Evolutionary conservation across 257 asterid genomes (phyloP).

Genomic region (Orobanche coerulescens): DNA sequence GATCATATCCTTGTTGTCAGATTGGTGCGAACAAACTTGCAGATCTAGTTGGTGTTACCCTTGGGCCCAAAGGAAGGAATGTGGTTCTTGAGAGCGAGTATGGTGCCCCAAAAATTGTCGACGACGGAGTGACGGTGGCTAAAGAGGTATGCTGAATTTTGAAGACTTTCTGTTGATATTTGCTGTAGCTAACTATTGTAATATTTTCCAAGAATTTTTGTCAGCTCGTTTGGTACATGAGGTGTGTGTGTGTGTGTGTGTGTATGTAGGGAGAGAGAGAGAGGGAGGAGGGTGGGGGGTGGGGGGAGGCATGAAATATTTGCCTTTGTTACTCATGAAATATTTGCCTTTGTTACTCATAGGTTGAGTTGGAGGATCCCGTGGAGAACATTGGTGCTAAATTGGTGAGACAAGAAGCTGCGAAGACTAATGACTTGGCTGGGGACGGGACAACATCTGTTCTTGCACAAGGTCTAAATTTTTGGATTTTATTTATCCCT

Average conservation of each 20-base stretch:
- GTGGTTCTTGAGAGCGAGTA: conserved; percentile 95
- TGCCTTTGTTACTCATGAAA: too few species aligned
- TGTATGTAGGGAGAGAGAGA: too few species aligned
- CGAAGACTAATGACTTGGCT: conserved; percentile 95
- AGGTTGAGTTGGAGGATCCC: conserved; percentile 96
- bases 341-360: neutral
- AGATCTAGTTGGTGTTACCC: conserved; percentile 89
- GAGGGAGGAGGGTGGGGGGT: too few species aligned
- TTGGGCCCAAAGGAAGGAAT: conserved; percentile 96
- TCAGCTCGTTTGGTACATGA: too few species aligned
- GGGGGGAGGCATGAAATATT: too few species aligned
- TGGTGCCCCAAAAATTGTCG: conserved; percentile 91
- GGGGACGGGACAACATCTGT: conserved; percentile 99
- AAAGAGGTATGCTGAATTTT: conserved; percentile 60
- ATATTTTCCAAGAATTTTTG: too few species aligned
- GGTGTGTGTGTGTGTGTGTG: too few species aligned
- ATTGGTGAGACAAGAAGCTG: conserved; percentile 93
- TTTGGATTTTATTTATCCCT: too few species aligned
- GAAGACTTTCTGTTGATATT: too few species aligned
- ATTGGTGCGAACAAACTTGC: conserved; percentile 88
- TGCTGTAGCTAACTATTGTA: too few species aligned
- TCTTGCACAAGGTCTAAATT: conserved; percentile 94
- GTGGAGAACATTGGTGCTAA: conserved; percentile 98
- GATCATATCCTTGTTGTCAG: conserved; percentile 32
- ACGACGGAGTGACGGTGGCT: conserved; percentile 95